A percentile compares a stretch with the other conserved stretches of the same genome.
Evolutionary conservation across 495 filamentous ascomycete genomes (phyloP).

Genomic region (Aeminium ludgeri): DNA sequence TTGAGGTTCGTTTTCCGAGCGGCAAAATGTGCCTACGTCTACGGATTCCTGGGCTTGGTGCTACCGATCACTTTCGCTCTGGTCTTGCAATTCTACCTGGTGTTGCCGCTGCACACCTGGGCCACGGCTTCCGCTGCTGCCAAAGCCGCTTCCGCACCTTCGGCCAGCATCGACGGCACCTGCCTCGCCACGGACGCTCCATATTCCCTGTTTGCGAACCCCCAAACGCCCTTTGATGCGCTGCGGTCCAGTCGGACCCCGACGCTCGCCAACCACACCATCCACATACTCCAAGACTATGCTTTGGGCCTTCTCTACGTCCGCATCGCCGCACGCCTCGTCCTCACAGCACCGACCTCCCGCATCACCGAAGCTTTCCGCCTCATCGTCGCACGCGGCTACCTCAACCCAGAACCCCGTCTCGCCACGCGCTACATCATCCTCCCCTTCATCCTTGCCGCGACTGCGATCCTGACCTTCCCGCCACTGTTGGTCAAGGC

Average conservation of each 20-base stretch:
- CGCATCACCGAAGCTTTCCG: conserved; percentile 56
- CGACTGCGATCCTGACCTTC: conserved; percentile 38
- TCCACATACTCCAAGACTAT: conserved; percentile 87
- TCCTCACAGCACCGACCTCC: conserved; percentile 44
- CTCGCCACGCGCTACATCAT: conserved; percentile 73
- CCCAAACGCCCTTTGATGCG: conserved; percentile 1
- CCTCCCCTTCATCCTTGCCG: conserved; percentile 47
- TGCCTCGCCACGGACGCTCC: not conserved
- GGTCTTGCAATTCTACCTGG: conserved; percentile 70
- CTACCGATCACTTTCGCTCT: conserved; percentile 72
- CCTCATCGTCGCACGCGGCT: conserved; percentile 60
- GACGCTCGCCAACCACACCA: conserved; percentile 41
- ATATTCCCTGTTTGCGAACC: not conserved
- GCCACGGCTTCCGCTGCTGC: conserved; percentile 20
- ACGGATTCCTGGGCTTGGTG: conserved; percentile 49
- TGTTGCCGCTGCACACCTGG: conserved; percentile 79
- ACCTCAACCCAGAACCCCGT: conserved; percentile 58
- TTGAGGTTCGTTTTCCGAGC: conserved; percentile 8
- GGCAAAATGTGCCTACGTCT: conserved; percentile 49
- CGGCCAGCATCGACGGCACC: not conserved
- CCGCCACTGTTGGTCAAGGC: conserved; percentile 38
- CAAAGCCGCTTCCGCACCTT: not conserved
- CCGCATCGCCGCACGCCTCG: conserved; percentile 59
- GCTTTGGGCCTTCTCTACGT: conserved; percentile 84
- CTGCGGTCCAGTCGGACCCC: not conserved